phyloP scores from a whole-genome alignment of 2,329 filamentous ascomycete species.

The Sclerotinia spermophila region DNA sequence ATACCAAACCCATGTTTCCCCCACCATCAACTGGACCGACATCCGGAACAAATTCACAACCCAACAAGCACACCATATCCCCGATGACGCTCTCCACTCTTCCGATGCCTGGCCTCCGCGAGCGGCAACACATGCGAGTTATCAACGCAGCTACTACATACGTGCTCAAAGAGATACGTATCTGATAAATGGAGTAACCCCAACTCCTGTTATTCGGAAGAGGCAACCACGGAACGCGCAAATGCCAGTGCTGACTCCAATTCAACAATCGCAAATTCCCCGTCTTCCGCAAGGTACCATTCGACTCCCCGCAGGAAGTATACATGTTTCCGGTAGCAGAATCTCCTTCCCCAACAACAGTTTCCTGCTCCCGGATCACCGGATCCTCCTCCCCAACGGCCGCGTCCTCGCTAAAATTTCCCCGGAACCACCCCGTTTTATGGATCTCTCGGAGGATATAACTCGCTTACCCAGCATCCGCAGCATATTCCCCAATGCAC shows the following conservation, averaged over 20 bases:
- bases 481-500: background rate
- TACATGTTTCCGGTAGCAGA: background rate
- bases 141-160: no score
- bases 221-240: background rate
- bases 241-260: background rate
- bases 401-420: background rate
- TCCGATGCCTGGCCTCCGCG: background rate
- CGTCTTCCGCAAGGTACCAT: background rate
- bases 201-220: no score
- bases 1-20: accelerated
- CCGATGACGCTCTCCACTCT: background rate
- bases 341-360: background rate
- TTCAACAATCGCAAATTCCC: background rate
- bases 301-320: background rate
- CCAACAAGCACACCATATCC: background rate
- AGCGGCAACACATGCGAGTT: accelerated
- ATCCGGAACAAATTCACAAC: background rate
- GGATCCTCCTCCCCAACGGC: background rate
- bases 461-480: no score
- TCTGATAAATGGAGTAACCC: no score
- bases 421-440: background rate
- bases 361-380: background rate
- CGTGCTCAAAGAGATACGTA: no score
- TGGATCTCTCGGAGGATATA: background rate
- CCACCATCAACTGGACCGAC: accelerated